Evolutionary conservation across 83 land plant genomes (phyloP).

Genomic region (Picea mariana): DNA sequence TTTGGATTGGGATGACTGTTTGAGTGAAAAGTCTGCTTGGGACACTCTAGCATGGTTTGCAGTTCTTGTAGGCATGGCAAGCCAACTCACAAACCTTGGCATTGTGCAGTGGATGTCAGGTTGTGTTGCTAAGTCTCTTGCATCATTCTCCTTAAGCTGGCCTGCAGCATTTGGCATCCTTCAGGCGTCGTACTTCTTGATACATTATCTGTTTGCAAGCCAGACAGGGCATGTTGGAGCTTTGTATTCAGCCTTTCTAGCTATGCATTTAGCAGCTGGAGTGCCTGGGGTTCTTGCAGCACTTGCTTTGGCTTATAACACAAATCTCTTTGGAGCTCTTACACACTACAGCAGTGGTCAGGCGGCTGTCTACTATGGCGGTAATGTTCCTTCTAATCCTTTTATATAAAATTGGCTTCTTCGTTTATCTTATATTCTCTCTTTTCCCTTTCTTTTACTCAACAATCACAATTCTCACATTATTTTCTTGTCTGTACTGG

Average conservation of each 20-base stretch:
- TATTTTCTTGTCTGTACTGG: slow-evolving; percentile 8
- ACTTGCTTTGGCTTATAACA: slow-evolving; percentile 91
- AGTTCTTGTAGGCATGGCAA: slow-evolving; percentile 97
- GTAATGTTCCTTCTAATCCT: slow-evolving; percentile 37
- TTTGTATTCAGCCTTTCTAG: slow-evolving; percentile 91
- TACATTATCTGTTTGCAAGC: slow-evolving; percentile 98
- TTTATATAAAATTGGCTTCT: not conserved
- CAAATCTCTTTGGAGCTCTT: slow-evolving; percentile 96
- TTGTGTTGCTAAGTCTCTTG: slow-evolving; percentile 74
- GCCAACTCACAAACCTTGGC: slow-evolving; percentile 92
- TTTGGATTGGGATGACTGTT: slow-evolving; percentile 96
- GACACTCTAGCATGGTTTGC: slow-evolving; percentile 99
- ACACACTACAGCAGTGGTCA: slow-evolving; percentile 99
- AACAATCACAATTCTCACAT: not conserved
- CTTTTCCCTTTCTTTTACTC: not conserved
- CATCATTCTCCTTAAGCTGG: slow-evolving; percentile 92
- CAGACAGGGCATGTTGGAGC: slow-evolving; percentile 99
- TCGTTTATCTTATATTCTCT: not conserved
- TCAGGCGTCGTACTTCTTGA: slow-evolving; percentile 88
- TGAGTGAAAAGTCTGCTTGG: slow-evolving; percentile 98
- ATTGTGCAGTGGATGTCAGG: slow-evolving; percentile 96
- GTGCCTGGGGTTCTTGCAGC: slow-evolving; percentile 96
- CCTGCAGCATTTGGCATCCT: slow-evolving; percentile 89
- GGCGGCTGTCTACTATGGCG: slow-evolving; percentile 99
- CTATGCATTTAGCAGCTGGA: slow-evolving; percentile 97